These are phyloP conservation scores for Ganoderma multipileum DNA, from an alignment of 1,284 basidiomycete species.

Conservation along the genomic window DNA sequence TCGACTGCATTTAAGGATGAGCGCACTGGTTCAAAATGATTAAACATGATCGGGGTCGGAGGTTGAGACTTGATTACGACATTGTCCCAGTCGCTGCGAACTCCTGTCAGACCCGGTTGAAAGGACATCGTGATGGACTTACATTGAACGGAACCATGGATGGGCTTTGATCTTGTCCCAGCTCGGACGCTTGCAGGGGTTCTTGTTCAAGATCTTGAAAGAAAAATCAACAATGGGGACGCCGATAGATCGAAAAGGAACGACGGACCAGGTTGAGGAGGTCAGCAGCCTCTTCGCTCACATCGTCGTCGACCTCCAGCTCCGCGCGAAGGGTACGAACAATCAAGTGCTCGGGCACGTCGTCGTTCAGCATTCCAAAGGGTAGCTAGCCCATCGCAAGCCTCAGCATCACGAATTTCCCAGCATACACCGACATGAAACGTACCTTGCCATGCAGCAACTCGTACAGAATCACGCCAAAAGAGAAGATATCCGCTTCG, in stretches of 20 bases:
- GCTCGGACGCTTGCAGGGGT: constrained; percentile 27
- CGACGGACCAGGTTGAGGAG: constrained; percentile 5
- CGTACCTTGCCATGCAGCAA: constrained; percentile 53
- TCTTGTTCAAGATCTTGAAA: constrained; percentile 33
- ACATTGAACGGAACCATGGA: constrained; percentile 32
- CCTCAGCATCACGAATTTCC: background rate
- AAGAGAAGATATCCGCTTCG: constrained; percentile 46
- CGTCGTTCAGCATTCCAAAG: constrained; percentile 15
- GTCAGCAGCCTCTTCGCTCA: constrained; percentile 3
- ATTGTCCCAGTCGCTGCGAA: constrained; percentile 14
- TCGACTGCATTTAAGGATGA: background rate
- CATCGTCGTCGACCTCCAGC: constrained; percentile 7
- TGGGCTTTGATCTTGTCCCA: constrained; percentile 34
- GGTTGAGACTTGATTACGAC: background rate
- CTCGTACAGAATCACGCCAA: constrained; percentile 67
- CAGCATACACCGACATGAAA: background rate
- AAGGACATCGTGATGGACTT: background rate
- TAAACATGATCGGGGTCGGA: background rate
- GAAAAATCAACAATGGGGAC: background rate
- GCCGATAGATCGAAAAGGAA: background rate
- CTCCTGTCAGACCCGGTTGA: background rate
- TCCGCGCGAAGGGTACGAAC: constrained; percentile 3
- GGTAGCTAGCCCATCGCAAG: constrained; percentile 21
- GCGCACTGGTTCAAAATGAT: constrained; percentile 11
- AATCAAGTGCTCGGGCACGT: constrained; percentile 14